A percentile compares a stretch with the other conserved stretches of the same genome.
These are phyloP conservation scores for Globisporangium carolinianum DNA, from an alignment of 352 stramenopile genomes.

Conservation along the genomic window DNA sequence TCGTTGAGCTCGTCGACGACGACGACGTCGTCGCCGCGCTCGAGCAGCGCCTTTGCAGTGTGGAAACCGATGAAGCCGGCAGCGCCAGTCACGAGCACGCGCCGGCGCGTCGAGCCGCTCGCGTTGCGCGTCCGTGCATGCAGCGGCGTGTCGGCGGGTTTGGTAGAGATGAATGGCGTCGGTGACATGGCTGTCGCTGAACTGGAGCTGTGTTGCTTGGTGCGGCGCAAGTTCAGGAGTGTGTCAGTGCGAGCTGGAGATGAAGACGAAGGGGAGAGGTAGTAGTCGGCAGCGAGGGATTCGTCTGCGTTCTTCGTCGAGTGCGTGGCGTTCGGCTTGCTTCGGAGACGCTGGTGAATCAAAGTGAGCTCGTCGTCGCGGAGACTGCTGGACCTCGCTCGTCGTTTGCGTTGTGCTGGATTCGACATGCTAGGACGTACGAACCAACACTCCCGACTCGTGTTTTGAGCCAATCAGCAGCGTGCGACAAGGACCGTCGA, in stretches of 20 bases:
- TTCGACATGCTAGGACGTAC: no score
- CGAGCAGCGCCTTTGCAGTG: constrained; percentile 86
- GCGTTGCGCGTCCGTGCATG: constrained; percentile 5
- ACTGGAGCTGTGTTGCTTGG: background rate
- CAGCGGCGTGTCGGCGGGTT: constrained; percentile 7
- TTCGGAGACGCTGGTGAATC: background rate
- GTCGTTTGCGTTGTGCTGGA: no score
- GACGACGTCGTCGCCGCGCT: constrained; percentile 89
- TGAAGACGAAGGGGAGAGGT: background rate
- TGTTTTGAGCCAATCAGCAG: no score
- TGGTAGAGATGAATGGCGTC: constrained; percentile 10
- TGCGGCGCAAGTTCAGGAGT: background rate
- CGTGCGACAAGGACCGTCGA: no score
- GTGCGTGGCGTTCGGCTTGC: constrained; percentile 1
- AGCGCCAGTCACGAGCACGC: constrained; percentile 87
- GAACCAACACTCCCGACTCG: no score
- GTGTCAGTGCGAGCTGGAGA: background rate
- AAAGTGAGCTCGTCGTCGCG: background rate
- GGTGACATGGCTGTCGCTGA: background rate
- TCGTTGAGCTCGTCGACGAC: constrained; percentile 98
- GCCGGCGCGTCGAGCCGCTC: constrained; percentile 3
- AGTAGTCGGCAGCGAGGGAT: background rate
- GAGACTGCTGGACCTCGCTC: background rate
- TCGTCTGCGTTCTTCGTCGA: constrained; percentile 3
- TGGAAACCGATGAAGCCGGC: constrained; percentile 97